Conservation (phyloP, 2,329 filamentous ascomycete genomes). For the Xylariaceae sp. region DNA sequence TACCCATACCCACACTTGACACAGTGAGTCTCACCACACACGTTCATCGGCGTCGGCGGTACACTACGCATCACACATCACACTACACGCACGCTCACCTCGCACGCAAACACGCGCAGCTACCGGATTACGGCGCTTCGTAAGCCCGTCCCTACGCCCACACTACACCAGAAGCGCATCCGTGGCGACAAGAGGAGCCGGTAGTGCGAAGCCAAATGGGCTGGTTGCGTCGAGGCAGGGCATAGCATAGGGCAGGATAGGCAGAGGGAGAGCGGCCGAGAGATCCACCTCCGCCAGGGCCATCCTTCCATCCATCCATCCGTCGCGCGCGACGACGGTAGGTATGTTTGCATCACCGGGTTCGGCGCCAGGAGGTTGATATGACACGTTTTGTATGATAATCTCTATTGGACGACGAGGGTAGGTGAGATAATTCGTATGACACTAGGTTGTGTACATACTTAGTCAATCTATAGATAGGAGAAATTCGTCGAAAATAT, state of each 20-base stretch:
- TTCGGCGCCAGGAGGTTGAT: constrained; percentile 15
- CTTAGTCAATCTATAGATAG: not conserved
- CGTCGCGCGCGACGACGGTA: not conserved
- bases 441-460: not conserved
- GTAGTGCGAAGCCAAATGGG: not conserved
- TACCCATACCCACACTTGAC: not conserved
- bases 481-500: not conserved
- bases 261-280: not conserved
- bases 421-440: not conserved
- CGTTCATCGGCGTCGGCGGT: no score
- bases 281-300: not conserved
- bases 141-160: not conserved
- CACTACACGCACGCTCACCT: not conserved
- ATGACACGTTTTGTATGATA: constrained; percentile 18
- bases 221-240: not conserved
- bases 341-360: not conserved
- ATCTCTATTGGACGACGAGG: constrained; percentile 1
- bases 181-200: not conserved
- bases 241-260: not conserved
- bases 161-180: not conserved
- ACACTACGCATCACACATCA: not conserved
- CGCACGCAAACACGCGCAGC: not conserved
- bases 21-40: no score
- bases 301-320: not conserved
- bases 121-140: not conserved